Evolutionary conservation across 176 grass and related monocot genomes (phyloP), one percentile per base, ranked within the genome.

Genomic region (Raddia guianensis): DNA sequence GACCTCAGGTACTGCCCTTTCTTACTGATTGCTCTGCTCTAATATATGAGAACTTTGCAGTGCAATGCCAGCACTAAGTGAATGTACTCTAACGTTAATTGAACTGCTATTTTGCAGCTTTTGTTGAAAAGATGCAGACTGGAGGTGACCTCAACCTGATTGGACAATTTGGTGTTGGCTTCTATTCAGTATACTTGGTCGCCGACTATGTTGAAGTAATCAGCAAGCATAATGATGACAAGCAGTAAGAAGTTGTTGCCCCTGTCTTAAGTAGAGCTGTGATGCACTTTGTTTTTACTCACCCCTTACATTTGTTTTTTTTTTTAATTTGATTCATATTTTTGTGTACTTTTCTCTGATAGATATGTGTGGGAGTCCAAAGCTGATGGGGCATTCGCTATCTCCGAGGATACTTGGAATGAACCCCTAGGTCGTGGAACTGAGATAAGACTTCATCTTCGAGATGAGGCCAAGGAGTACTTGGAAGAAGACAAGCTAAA

Each of bases 171-270:
- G 94, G 94, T 87, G 94, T 97, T 62, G 95, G 95, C 6, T 98
- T 98, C 81, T 98, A 98, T 74, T 98, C 95, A 58, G 95, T 98
- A 16, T 98, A 98, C 86, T 85, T 98, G 84, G 92, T 93, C 68
- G 90, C 95, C 68, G 95, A 98, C 72, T 98, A 98, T 75, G 95
- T 98, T n/a, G 95, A 98, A 88, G 95, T 98, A 61, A 63, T 98
- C 79, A 98, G 95, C 95, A 98, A 98, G 84, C 95, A 98, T 86
- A 98, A 95, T 47, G 95, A 98, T 79, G 95, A 98, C 88, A 91
- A 91, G 87, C 95, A 98, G 95, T 98, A 93, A 81, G 95, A 34
- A 5, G 35, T 20, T 20, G 33, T 0, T 68, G 8, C 2, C 15
- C 19, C 60, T 67, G 7, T 40, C 33, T 64, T 40, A 4, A 12